Conservation (phyloP, 768 basidiomycete genomes). For the Lepiota venenata region DNA sequence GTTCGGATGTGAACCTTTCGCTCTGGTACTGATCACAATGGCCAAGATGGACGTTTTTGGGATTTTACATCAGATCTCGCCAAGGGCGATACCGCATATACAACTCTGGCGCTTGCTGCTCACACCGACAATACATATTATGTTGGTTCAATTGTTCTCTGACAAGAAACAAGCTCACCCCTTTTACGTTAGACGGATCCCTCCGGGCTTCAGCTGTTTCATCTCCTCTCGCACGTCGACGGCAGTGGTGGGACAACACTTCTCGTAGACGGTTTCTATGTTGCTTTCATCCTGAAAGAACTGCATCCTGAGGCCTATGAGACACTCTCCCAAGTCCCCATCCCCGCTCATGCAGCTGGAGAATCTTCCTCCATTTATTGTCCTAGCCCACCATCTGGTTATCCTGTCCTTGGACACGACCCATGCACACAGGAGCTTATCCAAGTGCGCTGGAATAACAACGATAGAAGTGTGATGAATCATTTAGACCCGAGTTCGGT, state of each 20-base stretch:
- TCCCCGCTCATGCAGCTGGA: constrained; percentile 90
- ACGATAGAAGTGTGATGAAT: constrained; percentile 83
- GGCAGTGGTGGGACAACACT: constrained; percentile 85
- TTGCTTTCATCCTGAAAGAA: constrained; percentile 73
- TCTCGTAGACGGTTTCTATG: constrained; percentile 96
- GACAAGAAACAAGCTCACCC: background rate
- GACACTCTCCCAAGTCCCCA: constrained; percentile 60
- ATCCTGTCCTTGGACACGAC: constrained; percentile 75
- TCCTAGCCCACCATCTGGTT: constrained; percentile 54
- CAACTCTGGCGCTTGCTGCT: constrained; percentile 79
- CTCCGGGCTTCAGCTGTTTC: constrained; percentile 94
- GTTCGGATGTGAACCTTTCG: background rate
- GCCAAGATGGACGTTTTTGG: constrained; percentile 90
- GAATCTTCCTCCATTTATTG: constrained; percentile 55
- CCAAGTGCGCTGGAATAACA: constrained; percentile 92
- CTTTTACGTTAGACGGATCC: constrained; percentile 72
- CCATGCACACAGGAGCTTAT: constrained; percentile 51
- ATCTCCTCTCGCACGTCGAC: constrained; percentile 79
- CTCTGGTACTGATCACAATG: background rate
- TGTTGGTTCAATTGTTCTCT: constrained; percentile 34
- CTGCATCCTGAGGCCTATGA: constrained; percentile 69
- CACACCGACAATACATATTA: constrained; percentile 74
- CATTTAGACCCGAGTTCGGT: constrained; percentile 55
- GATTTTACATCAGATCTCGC: constrained; percentile 91
- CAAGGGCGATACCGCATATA: constrained; percentile 94